Evolutionary conservation across 2,329 filamentous ascomycete genomes (phyloP), one percentile per base, ranked within the genome.

Genomic region (Penicillium sp.): DNA sequence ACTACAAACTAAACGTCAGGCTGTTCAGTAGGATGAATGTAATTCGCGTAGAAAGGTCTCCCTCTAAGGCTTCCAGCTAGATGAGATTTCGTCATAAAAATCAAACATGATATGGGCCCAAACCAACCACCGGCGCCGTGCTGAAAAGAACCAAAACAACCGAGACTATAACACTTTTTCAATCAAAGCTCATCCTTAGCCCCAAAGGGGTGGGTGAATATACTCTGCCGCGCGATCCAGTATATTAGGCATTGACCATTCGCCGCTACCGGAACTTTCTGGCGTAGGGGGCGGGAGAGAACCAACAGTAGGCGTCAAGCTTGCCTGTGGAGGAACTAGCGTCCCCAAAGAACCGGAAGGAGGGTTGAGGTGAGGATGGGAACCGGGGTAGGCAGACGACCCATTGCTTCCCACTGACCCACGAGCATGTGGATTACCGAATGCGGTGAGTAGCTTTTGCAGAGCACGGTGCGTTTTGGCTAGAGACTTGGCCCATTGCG

Each of bases 191-290:
- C 34, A 19, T 2, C 12, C 5, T 54, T 55, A 71, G 31, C 67
- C 61, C 74, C 74, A 76, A 11, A 76, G 58, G 2, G 73, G 72
- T 13, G 74, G 72, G 49, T 75, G 73, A 10, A 76, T 75, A 56
- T 75, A 76, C 58, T 76, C 72, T n/a, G 69, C 64, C 30, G 73
- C 73, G 12, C 73, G 65, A 50, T 75, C 73, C 11, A 75, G 48
- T n/a, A 76, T 60, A 50, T 72, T 75, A 3, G 70, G 72, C 30
- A 71, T 68, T 39, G 70, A 68, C 74, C 73, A 76, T 50, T 76
- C 73, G 18, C 70, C 65, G 49, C 73, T 74, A 22, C 66, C 70
- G n/a, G 72, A 72, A 55, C 72, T 75, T 50, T 76, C 74, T 0
- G 74, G 73, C 0, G 74, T 76, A n/a, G 72, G 72, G 3, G 73